phyloP scores from a whole-genome alignment of 164 flowering plant species.

The Annona squamosa region DNA sequence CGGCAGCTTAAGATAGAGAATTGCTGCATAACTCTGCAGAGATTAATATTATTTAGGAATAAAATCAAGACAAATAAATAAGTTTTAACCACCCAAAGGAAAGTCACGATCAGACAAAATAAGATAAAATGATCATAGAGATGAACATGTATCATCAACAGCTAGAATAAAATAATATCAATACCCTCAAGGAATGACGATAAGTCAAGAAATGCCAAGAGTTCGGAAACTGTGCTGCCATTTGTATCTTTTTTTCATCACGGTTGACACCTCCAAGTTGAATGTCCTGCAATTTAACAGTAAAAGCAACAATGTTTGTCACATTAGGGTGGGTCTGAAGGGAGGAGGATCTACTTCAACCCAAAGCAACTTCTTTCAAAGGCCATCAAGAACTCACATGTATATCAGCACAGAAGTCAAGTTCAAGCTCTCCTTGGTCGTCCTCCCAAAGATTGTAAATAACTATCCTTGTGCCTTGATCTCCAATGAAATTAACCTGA shows the following conservation, averaged over 20 bases:
- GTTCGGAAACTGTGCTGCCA: slow-evolving; percentile 68
- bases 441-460: slow-evolving; percentile 97
- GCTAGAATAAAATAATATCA: background rate
- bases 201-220: slow-evolving; percentile 90
- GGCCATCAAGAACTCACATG: slow-evolving; percentile 34
- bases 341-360: background rate
- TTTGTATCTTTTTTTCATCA: slow-evolving; percentile 77
- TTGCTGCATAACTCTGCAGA: slow-evolving; percentile 87
- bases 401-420: slow-evolving; percentile 71
- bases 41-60: background rate
- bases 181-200: slow-evolving; percentile 86
- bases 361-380: background rate
- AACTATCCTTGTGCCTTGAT: slow-evolving; percentile 79
- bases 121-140: background rate
- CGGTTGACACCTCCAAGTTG: slow-evolving; percentile 93
- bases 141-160: too few species aligned
- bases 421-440: slow-evolving; percentile 72
- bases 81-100: background rate
- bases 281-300: slow-evolving; percentile 58
- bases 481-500: slow-evolving; percentile 59
- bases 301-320: background rate
- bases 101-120: background rate
- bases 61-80: background rate
- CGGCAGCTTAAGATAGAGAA: slow-evolving; percentile 82
- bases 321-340: background rate